Conservation (phyloP, 352 stramenopile species). For the Pilasporangium apinafurcum region DNA sequence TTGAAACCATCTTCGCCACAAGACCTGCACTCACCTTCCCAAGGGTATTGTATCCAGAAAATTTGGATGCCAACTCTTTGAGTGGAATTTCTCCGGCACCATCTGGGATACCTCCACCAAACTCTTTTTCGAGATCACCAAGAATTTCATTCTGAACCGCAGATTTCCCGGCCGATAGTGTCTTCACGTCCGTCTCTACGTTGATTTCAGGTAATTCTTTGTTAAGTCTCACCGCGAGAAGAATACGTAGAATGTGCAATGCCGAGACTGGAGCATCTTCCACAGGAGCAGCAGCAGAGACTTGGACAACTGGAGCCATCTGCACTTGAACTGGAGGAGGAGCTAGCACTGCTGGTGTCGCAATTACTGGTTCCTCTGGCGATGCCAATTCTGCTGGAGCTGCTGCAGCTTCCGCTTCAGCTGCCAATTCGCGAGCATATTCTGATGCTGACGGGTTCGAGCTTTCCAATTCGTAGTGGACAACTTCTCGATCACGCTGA, state of each 20-base stretch:
- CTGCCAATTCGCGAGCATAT: slow-evolving; percentile 32
- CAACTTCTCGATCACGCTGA: slow-evolving; percentile 70
- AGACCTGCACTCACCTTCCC: slow-evolving; percentile 60
- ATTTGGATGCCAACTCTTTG: slow-evolving; percentile 62
- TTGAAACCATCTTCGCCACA: slow-evolving; percentile 68
- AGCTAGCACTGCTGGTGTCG: slow-evolving; percentile 7
- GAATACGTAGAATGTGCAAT: slow-evolving; percentile 65
- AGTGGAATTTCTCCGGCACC: slow-evolving; percentile 68
- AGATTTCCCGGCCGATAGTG: slow-evolving; percentile 76
- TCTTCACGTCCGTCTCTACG: slow-evolving; percentile 72
- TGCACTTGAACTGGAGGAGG: slow-evolving; percentile 1
- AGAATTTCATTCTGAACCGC: slow-evolving; percentile 87
- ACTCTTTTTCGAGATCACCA: slow-evolving; percentile 85
- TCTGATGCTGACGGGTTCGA: slow-evolving; percentile 60
- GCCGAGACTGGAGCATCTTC: slow-evolving; percentile 59
- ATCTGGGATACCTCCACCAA: slow-evolving; percentile 58
- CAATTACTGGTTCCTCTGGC: slow-evolving; percentile 13
- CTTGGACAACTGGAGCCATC: slow-evolving; percentile 12
- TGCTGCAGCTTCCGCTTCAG: slow-evolving; percentile 19
- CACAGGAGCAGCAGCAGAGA: slow-evolving; percentile 11
- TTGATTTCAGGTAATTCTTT: slow-evolving; percentile 66
- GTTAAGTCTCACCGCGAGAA: slow-evolving; percentile 70
- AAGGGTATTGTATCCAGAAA: slow-evolving; percentile 59
- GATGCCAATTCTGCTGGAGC: too few relatives aligned
- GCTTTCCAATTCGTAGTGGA: slow-evolving; percentile 75